Base-by-base conservation (phyloP, 2,329 filamentous ascomycete species). In the Aspergillus brunneoviolaceus region DNA sequence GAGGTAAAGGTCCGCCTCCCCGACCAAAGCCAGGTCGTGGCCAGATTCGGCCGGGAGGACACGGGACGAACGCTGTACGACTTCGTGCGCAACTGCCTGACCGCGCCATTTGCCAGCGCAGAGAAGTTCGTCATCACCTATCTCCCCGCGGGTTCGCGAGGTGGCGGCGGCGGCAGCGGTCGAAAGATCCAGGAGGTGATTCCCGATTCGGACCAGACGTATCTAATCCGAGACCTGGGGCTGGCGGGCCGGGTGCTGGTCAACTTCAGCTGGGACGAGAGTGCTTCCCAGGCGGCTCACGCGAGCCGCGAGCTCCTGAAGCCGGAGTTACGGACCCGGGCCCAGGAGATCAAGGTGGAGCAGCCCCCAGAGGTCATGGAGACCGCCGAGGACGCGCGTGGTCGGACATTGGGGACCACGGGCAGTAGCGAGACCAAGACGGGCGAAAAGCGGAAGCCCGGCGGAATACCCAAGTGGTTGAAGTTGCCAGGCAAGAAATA, bases 1-100 rank as follows among this genome's bases (percentile, higher is more conserved):
- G 83, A 86, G 29, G 82, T 98, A 64, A 92, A 90, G 65, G 85
- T 97, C 52, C 89, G 93, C 27, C 93, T 97, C 67, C 94, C 94
- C 0, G 93, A 98, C 72, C 90, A 93, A 67, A 90, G 87, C 59
- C 87, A 88, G 56, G 86, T 92, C 33, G 86, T 92, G 55, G 88
- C 88, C 77, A 84, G 82, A n/a, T 87, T 96, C 65, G 83, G 82
- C 1, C 85, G 86, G 21, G 74, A 80, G 1, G 88, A 93, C 56
- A 92, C 90, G 0, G 89, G 88, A 1, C 81, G 83, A 3, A 84
- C 85, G 54, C 80, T 99, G 1, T 92, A 98, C 76, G 79, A 81
- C 14, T 91, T 89, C 64, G 90, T 96, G 19, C 82, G 87, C 55
- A 81, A 81, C 49, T 86, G 94, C 62, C 88, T 99, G 74, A 84